Conservation (phyloP, 371 early-diverging fungal species). For the Cokeromyces recurvatus region DNA sequence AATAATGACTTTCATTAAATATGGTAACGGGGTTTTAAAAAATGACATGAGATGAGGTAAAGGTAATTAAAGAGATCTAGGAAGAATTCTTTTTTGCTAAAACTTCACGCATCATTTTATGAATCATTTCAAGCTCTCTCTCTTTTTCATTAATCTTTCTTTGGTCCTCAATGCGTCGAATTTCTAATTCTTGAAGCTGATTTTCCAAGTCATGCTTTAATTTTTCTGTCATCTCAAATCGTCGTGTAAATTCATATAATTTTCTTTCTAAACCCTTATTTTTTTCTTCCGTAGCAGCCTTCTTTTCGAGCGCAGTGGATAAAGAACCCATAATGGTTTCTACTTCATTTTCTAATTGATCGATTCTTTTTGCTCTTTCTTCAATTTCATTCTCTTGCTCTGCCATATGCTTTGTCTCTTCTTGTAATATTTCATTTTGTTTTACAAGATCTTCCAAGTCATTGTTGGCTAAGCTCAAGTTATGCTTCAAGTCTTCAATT, state of each 20-base stretch:
- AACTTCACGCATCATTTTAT: too few relatives aligned
- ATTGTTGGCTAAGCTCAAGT: not conserved
- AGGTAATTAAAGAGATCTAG: too few relatives aligned
- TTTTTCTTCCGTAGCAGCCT: not conserved
- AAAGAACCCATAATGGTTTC: not conserved
- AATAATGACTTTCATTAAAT: too few relatives aligned
- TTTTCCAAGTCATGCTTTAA: not conserved
- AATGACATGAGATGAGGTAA: too few relatives aligned
- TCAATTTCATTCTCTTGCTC: slow-evolving; percentile 1
- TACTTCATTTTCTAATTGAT: slow-evolving; percentile 4
- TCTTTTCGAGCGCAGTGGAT: slow-evolving; percentile 1
- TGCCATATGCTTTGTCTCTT: slow-evolving; percentile 1
- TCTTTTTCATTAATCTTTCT: too few relatives aligned
- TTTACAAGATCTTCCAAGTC: not conserved
- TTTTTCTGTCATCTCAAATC: not conserved
- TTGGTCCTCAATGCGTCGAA: too few relatives aligned
- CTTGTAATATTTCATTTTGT: not conserved
- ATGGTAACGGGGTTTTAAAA: too few relatives aligned
- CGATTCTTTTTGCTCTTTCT: slow-evolving; percentile 6
- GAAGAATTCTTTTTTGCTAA: too few relatives aligned
- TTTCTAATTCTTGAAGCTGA: not conserved
- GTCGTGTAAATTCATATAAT: not conserved
- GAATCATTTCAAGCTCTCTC: too few relatives aligned
- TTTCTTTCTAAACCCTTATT: not conserved
- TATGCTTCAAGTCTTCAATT: not conserved